Evolutionary conservation across 2,329 filamentous ascomycete genomes (phyloP), one percentile per base, ranked within the genome.

Genomic region (Sporothrix globosa): DNA sequence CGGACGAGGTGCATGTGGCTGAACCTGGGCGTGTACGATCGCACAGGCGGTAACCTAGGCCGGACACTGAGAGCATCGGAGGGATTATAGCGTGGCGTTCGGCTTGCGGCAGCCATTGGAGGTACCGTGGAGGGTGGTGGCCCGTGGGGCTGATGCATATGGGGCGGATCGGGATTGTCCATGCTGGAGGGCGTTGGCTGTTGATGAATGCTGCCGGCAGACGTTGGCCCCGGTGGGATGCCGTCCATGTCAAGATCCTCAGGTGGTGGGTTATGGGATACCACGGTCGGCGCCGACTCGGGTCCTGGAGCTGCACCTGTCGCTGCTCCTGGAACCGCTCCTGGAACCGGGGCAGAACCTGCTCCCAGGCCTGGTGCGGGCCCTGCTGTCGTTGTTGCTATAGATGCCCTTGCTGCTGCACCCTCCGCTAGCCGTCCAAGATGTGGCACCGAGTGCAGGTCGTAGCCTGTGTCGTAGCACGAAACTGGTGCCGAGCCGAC

Each of bases 381-480:
- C 41, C 39, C 60, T 10, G 39, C 3, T 21, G 50, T 24, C 5
- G 48, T n/a, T 30, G 17, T 44, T 50, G 61, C 17, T 11, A 50
- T 30, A 7, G 61, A 50, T 14, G 24, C 60, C 52, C 44, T 54
- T 13, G 50, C 67, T 14, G 27, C 44, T 30, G 46, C 61, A 1
- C 44, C 44, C 4, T 69, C 67, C 24, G 44, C 19, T 13, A 54
- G 27, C 24, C 54, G 44, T 21, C 54, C 67, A 39, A 56, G n/a
- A 13, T 56, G 46, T 5, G 66, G 61, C 30, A 68, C 19, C 1
- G 66, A 68, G 52, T 68, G 66, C 5, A 70, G 56, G 67, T 81
- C 78, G 21, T 75, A 73, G 7, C 79, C 79, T 2, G 80, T 82
- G 65, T 81, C 79, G n/a, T 81, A 70, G 19, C 73, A 71, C 69